Evolutionary conservation across 129 eudicot species (phyloP).

Genomic region (Lactuca sativa): DNA sequence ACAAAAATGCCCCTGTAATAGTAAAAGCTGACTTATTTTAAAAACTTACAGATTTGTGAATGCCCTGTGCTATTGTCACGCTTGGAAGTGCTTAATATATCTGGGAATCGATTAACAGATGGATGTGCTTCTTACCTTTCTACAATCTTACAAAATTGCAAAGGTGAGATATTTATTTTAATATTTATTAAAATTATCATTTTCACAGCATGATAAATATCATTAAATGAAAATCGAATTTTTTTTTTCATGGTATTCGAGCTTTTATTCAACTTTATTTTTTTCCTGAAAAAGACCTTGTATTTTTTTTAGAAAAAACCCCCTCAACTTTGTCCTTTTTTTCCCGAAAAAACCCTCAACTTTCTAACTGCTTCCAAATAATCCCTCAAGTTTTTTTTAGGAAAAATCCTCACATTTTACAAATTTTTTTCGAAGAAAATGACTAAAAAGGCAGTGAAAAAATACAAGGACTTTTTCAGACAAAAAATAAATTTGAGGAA

Average conservation of each 20-base stretch:
- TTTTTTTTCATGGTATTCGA: slow-evolving; percentile 1
- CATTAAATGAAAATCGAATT: background rate
- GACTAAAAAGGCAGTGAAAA: no score
- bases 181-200: background rate
- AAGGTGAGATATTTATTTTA: slow-evolving; percentile 45
- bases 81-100: slow-evolving; percentile 86
- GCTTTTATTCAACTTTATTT: background rate
- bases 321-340: no score
- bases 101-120: slow-evolving; percentile 91
- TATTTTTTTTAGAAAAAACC: no score
- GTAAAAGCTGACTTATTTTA: background rate
- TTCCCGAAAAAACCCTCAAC: no score
- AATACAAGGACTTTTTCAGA: no score
- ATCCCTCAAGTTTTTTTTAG: no score
- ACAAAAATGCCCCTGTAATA: no score
- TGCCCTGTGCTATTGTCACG: slow-evolving; percentile 76
- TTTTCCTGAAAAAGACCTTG: no score
- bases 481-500: no score
- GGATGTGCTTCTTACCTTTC: slow-evolving; percentile 80
- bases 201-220: slow-evolving; percentile 6
- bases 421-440: no score
- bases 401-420: no score
- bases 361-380: no score
- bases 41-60: slow-evolving; percentile 67
- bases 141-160: slow-evolving; percentile 73